A percentile compares a stretch with the other conserved stretches of the same genome.
Evolutionary conservation across 148 eudicot species (phyloP).

Genomic region (Rhododendron simsii): DNA sequence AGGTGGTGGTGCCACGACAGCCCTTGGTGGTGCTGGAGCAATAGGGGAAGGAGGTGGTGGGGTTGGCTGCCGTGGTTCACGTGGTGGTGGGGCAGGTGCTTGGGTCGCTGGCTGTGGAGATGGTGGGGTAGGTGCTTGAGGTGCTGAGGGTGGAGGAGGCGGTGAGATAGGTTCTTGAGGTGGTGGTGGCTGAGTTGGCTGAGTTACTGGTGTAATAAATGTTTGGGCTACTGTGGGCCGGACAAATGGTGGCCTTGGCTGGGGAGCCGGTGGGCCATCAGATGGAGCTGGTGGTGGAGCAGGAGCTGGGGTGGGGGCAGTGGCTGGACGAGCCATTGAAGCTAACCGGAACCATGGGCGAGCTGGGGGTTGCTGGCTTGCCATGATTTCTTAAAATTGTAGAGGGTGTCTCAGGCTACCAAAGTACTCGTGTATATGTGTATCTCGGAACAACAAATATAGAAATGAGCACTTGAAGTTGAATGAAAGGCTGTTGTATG

Average conservation of each 20-base stretch:
- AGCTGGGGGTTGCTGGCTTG: slow-evolving; percentile 39
- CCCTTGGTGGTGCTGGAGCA: slow-evolving; percentile 11
- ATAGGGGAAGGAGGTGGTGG: slow-evolving; percentile 16
- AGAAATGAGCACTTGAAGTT: neutral
- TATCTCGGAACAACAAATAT: neutral
- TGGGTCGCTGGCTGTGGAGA: neutral
- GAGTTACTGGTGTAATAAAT: slow-evolving; percentile 19
- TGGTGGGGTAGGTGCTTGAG: slow-evolving; percentile 7
- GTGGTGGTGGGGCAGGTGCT: slow-evolving; percentile 2
- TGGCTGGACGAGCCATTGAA: slow-evolving; percentile 25
- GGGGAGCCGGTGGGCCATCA: slow-evolving; percentile 19
- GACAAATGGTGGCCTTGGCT: slow-evolving; percentile 27
- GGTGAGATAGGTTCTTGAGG: slow-evolving; percentile 19
- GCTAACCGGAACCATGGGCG: slow-evolving; percentile 51
- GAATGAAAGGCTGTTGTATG: slow-evolving; percentile 2
- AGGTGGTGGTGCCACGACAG: neutral
- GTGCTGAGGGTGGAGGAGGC: slow-evolving; percentile 5
- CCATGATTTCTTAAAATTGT: slow-evolving; percentile 19
- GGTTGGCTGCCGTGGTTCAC: slow-evolving; percentile 12
- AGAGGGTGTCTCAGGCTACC: neutral
- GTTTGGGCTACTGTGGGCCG: slow-evolving; percentile 18
- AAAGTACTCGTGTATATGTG: neutral
- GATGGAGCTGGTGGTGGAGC: slow-evolving; percentile 31
- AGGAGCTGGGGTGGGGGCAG: slow-evolving; percentile 25
- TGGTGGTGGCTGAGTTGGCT: slow-evolving; percentile 5